Evolutionary conservation across 306 rosid genomes (phyloP).

Genomic region (Fagus crenata): DNA sequence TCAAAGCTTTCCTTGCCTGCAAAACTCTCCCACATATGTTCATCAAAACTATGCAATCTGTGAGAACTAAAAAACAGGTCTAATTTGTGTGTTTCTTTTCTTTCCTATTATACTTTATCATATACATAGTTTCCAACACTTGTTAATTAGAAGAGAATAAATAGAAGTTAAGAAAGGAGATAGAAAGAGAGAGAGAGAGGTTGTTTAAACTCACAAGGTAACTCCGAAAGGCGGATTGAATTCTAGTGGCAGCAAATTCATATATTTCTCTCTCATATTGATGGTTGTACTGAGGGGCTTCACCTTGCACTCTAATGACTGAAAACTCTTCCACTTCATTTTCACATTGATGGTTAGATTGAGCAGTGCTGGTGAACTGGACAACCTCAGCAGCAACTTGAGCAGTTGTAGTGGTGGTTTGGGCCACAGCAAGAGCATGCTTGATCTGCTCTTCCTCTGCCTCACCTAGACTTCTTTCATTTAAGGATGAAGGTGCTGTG

Average conservation of each 20-base stretch:
- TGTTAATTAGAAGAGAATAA: neutral
- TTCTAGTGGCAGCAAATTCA: slow-evolving; percentile 62
- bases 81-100: neutral
- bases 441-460: slow-evolving; percentile 63
- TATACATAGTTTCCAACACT: neutral
- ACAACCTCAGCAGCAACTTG: slow-evolving; percentile 58
- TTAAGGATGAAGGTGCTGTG: slow-evolving; percentile 41
- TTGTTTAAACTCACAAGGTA: slow-evolving; percentile 69
- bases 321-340: slow-evolving; percentile 30
- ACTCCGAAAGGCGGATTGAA: slow-evolving; percentile 81
- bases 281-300: slow-evolving; percentile 27
- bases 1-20: slow-evolving; percentile 87
- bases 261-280: slow-evolving; percentile 38
- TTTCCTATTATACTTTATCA: neutral
- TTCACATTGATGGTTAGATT: slow-evolving; percentile 26
- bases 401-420: slow-evolving; percentile 58
- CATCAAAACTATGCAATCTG: neutral
- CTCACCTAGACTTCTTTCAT: slow-evolving; percentile 30
- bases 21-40: slow-evolving; percentile 14
- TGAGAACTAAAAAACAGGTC: neutral
- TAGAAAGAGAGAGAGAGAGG: neutral
- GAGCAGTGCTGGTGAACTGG: slow-evolving; percentile 39
- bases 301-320: slow-evolving; percentile 24
- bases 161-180: slow-evolving; percentile 9
- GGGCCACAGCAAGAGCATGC: slow-evolving; percentile 56